These are phyloP conservation scores for Chenopodium album DNA, from an alignment of 148 eudicot genomes.

Conservation along the genomic window DNA sequence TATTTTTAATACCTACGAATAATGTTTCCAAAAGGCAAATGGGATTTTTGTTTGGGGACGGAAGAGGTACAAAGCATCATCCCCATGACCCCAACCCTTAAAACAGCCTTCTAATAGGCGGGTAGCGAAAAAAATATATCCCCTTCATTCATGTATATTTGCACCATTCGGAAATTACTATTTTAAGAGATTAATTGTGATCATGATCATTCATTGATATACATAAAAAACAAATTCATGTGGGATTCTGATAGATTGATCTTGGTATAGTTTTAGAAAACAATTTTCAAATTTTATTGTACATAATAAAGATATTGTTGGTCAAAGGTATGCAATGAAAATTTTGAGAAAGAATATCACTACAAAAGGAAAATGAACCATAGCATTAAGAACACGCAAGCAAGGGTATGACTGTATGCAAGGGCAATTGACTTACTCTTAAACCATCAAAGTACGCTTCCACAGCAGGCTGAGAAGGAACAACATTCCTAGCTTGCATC, in stretches of 20 bases:
- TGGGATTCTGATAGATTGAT: too few species aligned
- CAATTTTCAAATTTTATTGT: too few species aligned
- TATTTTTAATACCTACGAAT: too few species aligned
- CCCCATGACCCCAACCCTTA: neutral
- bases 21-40: too few species aligned
- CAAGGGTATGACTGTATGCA: neutral
- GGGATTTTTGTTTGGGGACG: neutral
- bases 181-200: too few species aligned
- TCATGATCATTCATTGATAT: too few species aligned
- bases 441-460: conserved; percentile 75
- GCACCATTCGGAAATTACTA: too few species aligned
- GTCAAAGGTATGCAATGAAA: too few species aligned
- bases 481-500: conserved; percentile 59
- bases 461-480: conserved; percentile 58
- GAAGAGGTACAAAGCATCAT: neutral
- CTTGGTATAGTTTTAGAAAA: too few species aligned
- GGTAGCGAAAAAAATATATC: neutral
- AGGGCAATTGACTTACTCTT: conserved; percentile 52
- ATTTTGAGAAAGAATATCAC: neutral
- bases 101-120: neutral
- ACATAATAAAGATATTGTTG: too few species aligned
- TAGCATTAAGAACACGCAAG: neutral
- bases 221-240: too few species aligned
- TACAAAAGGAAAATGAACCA: neutral
- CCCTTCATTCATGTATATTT: too few species aligned